phyloP scores from a whole-genome alignment of 768 basidiomycete genomes.

The Boletus rex-veris region DNA sequence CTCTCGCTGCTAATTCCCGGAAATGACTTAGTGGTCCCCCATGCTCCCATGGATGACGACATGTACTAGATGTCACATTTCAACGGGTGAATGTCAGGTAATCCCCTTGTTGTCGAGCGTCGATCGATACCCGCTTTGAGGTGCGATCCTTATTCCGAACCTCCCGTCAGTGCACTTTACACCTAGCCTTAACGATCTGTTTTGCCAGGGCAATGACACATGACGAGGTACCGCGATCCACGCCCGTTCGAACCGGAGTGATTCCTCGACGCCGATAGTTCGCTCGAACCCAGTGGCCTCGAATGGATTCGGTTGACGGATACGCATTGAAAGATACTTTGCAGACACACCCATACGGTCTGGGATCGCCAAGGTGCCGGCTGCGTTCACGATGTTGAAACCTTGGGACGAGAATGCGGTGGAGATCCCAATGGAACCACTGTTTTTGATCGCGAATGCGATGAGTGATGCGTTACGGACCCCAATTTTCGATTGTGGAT shows the following conservation, averaged over 20 bases:
- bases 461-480: background rate
- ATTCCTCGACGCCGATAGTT: conserved; percentile 30
- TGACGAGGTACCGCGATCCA: conserved; percentile 32
- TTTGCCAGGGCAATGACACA: conserved; percentile 15
- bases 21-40: conserved; percentile 22
- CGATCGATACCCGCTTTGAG: background rate
- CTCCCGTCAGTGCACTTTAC: conserved; percentile 1
- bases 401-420: conserved; percentile 7
- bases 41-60: conserved; percentile 36
- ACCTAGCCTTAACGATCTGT: background rate
- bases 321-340: conserved; percentile 15
- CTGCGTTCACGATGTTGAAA: conserved; percentile 10
- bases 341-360: conserved; percentile 17
- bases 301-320: conserved; percentile 25
- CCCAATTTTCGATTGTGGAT: too few species aligned
- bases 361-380: conserved; percentile 5
- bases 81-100: conserved; percentile 24
- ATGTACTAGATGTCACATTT: conserved; percentile 44
- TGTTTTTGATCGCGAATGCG: background rate
- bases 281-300: conserved; percentile 3
- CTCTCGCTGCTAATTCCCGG: background rate
- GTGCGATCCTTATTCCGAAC: conserved; percentile 6
- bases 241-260: conserved; percentile 37
- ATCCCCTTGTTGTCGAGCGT: too few species aligned
- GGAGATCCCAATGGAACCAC: conserved; percentile 5